Evolutionary conservation across 805 yeast species (phyloP), one percentile per base, ranked within the genome.

Genomic region (Scheffersomyces coipomensis): DNA sequence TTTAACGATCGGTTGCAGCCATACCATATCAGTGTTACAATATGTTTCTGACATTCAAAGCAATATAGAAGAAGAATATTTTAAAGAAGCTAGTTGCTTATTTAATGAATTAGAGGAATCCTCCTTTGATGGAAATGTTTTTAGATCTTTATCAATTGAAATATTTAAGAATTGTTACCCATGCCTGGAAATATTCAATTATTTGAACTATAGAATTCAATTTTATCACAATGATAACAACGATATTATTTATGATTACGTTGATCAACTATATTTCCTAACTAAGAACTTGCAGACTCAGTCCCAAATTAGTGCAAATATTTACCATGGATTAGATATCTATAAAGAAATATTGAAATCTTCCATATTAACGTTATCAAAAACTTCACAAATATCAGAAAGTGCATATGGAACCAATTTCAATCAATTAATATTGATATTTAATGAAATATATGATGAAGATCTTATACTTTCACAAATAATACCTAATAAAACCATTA

Each of bases 1-100:
- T 27, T 27, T 27, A 24, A 7, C 27, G 12, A 7, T 24, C 7
- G 13, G 12, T 24, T 24, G 39, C 39, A 21, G 29, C 39, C 29
- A 35, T 19, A 21, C 19, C 22, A 29, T 25, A 16, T 7, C 16
- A 27, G 13, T 15, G n/a, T 15, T 29, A 7, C 19, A 29, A 29
- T 17, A 15, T 15, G n/a, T 16, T 29, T 29, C 8, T 10, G 8
- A 15, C 6, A 15, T 29, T 15, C 32, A 17, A 29, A 29, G 12
- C 12, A 8, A 19, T n/a, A n/a, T n/a, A n/a, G n/a, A n/a, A n/a
- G n/a, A 33, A 15, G 29, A 3, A 13, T 5, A n/a, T 11, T 33
- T 23, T 12, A 11, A 10, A 13, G 10, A 9, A 13, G 16, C 22
- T 19, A 8, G 16, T 24, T 4, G 27, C 25, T 27, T 13, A 29